phyloP scores from a whole-genome alignment of 495 filamentous ascomycete species.

The Aspergillus saccharolyticus region DNA sequence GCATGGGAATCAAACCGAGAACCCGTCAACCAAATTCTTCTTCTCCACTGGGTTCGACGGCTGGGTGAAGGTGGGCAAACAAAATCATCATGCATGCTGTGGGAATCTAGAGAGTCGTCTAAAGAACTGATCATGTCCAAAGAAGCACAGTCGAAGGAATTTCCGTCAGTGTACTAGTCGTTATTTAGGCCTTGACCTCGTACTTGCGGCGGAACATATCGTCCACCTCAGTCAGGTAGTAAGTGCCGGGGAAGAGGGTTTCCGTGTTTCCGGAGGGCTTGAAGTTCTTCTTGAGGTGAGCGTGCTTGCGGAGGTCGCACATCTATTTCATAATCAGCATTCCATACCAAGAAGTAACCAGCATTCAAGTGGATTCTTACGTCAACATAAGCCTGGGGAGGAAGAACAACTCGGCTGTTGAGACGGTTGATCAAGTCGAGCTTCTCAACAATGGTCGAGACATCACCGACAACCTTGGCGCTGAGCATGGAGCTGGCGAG shows the following conservation, averaged over 20 bases:
- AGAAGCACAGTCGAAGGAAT: slow-evolving; percentile 24
- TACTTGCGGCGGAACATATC: slow-evolving; percentile 94
- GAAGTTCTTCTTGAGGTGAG: slow-evolving; percentile 90
- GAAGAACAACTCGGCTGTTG: slow-evolving; percentile 61
- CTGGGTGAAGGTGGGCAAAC: slow-evolving; percentile 26
- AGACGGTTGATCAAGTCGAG: slow-evolving; percentile 76
- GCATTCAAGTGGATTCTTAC: slow-evolving; percentile 40
- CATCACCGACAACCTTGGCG: slow-evolving; percentile 73
- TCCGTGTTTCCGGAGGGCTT: slow-evolving; percentile 71
- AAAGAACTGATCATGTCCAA: slow-evolving; percentile 30
- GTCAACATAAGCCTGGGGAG: slow-evolving; percentile 82
- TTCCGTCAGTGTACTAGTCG: slow-evolving; percentile 8
- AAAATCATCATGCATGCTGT: slow-evolving; percentile 26
- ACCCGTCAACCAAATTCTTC: slow-evolving; percentile 3
- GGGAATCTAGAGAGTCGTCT: slow-evolving; percentile 42
- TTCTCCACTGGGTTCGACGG: slow-evolving; percentile 28
- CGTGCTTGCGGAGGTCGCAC: slow-evolving; percentile 89
- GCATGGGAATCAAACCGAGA: slow-evolving; percentile 16
- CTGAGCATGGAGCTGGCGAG: slow-evolving; percentile 89
- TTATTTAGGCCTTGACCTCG: slow-evolving; percentile 71
- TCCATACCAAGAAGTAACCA: neutral
- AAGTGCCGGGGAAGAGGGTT: slow-evolving; percentile 71
- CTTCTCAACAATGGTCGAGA: slow-evolving; percentile 68
- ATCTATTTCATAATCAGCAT: slow-evolving; percentile 50
- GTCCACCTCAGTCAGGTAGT: slow-evolving; percentile 86